Evolutionary conservation across 257 asterid genomes (phyloP).

Genomic region (Ilex asprella): DNA sequence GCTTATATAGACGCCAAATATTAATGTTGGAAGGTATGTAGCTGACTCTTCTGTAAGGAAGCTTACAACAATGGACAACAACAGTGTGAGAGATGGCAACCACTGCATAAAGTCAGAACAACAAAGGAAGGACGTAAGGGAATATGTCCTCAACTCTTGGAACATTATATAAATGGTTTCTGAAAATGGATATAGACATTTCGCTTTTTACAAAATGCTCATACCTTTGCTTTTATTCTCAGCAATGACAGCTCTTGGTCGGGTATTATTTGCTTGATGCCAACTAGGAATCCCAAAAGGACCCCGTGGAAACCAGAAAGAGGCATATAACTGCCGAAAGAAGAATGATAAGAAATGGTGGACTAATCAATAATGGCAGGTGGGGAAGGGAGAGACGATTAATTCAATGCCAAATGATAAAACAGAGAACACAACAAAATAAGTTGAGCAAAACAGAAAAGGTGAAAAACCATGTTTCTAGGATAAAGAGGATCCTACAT

Average conservation of each 20-base stretch:
- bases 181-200: not conserved
- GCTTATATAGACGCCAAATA: conserved; percentile 76
- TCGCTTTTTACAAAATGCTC: not conserved
- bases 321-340: conserved; percentile 58
- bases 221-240: conserved; percentile 76
- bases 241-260: conserved; percentile 73
- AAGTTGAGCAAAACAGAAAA: too few relatives aligned
- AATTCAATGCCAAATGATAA: too few relatives aligned
- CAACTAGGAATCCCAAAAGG: conserved; percentile 81
- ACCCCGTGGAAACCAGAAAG: conserved; percentile 93
- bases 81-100: conserved; percentile 73
- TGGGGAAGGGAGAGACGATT: too few relatives aligned
- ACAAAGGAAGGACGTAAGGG: conserved; percentile 13
- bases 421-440: too few relatives aligned
- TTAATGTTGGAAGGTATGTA: conserved; percentile 65
- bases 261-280: conserved; percentile 80
- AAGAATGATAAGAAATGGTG: conserved; percentile 7
- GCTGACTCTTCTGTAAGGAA: conserved; percentile 63
- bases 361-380: too few relatives aligned
- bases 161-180: not conserved
- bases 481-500: conserved; percentile 8
- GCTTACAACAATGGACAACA: conserved; percentile 57
- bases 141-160: not conserved
- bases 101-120: conserved; percentile 50
- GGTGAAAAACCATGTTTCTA: too few relatives aligned